phyloP scores from a whole-genome alignment of 441 rosid genomes.

The Populus trichocarpa region DNA sequence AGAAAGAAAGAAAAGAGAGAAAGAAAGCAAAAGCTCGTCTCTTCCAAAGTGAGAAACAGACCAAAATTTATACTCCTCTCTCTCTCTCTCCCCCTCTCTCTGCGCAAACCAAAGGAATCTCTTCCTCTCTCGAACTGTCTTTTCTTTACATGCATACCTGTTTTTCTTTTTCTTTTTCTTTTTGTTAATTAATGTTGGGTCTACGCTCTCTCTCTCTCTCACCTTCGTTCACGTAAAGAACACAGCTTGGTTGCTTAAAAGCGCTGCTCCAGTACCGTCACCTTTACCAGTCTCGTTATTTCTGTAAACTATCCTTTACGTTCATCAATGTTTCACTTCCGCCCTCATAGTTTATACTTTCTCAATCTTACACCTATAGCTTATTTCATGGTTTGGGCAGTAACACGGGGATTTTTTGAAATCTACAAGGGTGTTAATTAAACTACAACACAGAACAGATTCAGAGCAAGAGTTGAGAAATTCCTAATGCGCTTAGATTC shows the following conservation, averaged over 20 bases:
- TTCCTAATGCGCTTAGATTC: too few relatives aligned
- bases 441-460: too few relatives aligned
- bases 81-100: background rate
- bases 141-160: conserved; percentile 1
- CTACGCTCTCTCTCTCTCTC: background rate
- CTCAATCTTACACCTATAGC: background rate
- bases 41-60: conserved; percentile 26
- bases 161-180: conserved; percentile 6
- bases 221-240: conserved; percentile 38
- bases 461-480: too few relatives aligned
- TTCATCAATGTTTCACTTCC: background rate
- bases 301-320: background rate
- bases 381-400: too few relatives aligned
- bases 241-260: conserved; percentile 32
- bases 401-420: too few relatives aligned
- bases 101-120: conserved; percentile 36
- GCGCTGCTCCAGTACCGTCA: conserved; percentile 32
- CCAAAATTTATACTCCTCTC: conserved; percentile 20
- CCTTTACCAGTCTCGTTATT: conserved; percentile 27
- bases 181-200: conserved; percentile 8
- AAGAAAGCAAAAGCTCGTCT: background rate
- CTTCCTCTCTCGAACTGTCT: background rate
- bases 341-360: background rate
- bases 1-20: conserved; percentile 11
- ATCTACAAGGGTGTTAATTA: background rate